Evolutionary conservation across 371 early-diverging fungal species (phyloP), one percentile per base, ranked within the genome.

Genomic region (Chytridium lagenaria): DNA sequence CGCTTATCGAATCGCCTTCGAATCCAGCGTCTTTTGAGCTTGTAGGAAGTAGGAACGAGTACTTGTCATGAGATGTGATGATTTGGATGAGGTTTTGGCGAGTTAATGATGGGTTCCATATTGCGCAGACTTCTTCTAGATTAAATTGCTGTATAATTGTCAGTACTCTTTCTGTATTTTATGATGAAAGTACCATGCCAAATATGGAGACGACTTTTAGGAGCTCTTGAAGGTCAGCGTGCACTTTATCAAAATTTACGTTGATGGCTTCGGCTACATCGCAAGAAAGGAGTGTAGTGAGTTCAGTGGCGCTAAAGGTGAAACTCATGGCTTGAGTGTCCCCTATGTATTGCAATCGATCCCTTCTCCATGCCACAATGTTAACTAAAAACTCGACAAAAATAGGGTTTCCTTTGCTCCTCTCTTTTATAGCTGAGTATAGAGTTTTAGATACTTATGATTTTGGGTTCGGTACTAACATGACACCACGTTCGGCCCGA

Each of bases 221-320:
- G 5, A 52, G 55, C 26, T 52, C 55, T 52, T 52, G 55, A 12
- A 52, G 55, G 26, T 52, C 55, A 22, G 55, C 16, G 23, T 52
- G 55, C n/a, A 52, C 55, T 26, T 26, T 52, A 52, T 52, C 55
- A 52, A 52, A 52, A 23, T 52, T 52, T 23, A 52, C 12, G 26
- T 52, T 52, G 55, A 52, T 52, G 12, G 55, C 55, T 52, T 52
- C 55, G 16, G 55, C 26, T 15, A 52, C 55, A 52, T 52, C 55
- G 26, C 23, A 52, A 22, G 55, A 52, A 5, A 52, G 26, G 12
- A 52, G 12, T 15, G 12, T 5, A 5, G 7, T 23, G 5, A 52
- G 26, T 23, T 52, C 55, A n/a, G 12, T 5, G 5, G 12, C 5
- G 23, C 5, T 52, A 26, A 52, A 52, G n/a, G n/a, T 52, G 26